Evolutionary conservation across 2,329 filamentous ascomycete genomes (phyloP).

Genomic region (Ceratocystiopsis sp.): DNA sequence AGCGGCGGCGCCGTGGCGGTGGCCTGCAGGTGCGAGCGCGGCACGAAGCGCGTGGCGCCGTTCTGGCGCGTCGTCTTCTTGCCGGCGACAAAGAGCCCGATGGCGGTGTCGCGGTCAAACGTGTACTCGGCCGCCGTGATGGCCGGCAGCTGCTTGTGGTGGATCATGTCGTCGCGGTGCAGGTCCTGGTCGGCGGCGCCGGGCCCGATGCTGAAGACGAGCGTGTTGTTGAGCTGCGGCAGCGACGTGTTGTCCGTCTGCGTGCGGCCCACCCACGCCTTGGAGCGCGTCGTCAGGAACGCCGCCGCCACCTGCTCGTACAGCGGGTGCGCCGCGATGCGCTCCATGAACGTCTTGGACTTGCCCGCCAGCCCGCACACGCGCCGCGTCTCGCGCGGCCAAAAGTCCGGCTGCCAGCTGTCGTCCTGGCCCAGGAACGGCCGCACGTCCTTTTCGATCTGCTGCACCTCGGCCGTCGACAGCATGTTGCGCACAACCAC

Average conservation of each 20-base stretch:
- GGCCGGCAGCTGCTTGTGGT: constrained; percentile 7
- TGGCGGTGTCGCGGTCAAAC: constrained; percentile 12
- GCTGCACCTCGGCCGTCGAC: background rate
- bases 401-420: constrained; percentile 4
- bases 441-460: constrained; percentile 1
- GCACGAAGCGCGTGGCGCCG: constrained; percentile 20
- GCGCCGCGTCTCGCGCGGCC: constrained; percentile 3
- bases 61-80: constrained; percentile 15
- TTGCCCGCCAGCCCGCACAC: constrained; percentile 1
- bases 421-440: constrained; percentile 1
- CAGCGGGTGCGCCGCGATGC: constrained; percentile 1
- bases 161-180: constrained; percentile 14
- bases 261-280: constrained; percentile 1
- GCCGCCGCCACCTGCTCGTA: background rate
- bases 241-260: background rate
- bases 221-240: constrained; percentile 16
- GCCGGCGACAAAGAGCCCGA: constrained; percentile 19
- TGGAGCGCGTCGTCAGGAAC: background rate
- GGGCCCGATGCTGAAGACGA: constrained; percentile 13
- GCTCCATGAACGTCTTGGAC: background rate
- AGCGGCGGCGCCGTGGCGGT: constrained; percentile 6
- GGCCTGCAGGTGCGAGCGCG: constrained; percentile 19
- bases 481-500: constrained; percentile 1
- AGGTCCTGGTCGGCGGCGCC: constrained; percentile 9
- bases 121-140: background rate